Base-by-base conservation (phyloP, 495 filamentous ascomycete species). In the Cercophora scortea region DNA sequence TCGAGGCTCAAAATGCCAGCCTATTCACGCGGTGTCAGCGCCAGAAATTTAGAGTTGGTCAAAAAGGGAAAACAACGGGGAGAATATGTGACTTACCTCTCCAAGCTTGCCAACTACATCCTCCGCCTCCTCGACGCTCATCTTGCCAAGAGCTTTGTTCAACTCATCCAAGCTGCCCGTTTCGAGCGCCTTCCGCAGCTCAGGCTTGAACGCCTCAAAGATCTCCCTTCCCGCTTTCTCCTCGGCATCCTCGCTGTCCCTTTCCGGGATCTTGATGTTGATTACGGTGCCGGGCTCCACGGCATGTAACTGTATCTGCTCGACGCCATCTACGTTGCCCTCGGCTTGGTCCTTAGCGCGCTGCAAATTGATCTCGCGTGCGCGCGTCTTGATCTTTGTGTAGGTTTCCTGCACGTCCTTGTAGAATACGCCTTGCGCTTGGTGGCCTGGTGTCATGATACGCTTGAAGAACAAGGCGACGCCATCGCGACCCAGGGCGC, bases 241-340 rank as follows among this genome's bases (percentile, higher is more conserved):
- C 12, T 71, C 79, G 12, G 80, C 77, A 18, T 91, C 87, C 10
- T 79, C 71, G 59, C 82, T 87, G 43, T 77, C 72, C 12, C 72
- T 64, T 10, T 88, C 81, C 38, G 84, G 84, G 11, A 96, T 83
- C 38, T 70, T 79, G 70, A 98, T 96, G 68, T 88, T 90, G 62
- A 98, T 97, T 47, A 84, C 83, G 2, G 93, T 96, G 52, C 87
- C 88, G 11, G 92, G 91, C 60, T 97, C 90, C 18, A 97, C 90
- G 13, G 93, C 91, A 64, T 98, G 93, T 18, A 98, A 76, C 71
- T 98, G 93, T 60, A 98, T 97, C 65, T 96, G 92, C 73, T 97
- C 92, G n/a, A 94, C 87, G 9, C 85, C 87, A 34, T 71, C 79
- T 4, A 57, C 60, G 32, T 63, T 71, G 10, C 75, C 79, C 12